Evolutionary conservation across 1,139 yeast genomes (phyloP), one percentile per base, ranked within the genome.

Genomic region (Yamadazyma triangularis): DNA sequence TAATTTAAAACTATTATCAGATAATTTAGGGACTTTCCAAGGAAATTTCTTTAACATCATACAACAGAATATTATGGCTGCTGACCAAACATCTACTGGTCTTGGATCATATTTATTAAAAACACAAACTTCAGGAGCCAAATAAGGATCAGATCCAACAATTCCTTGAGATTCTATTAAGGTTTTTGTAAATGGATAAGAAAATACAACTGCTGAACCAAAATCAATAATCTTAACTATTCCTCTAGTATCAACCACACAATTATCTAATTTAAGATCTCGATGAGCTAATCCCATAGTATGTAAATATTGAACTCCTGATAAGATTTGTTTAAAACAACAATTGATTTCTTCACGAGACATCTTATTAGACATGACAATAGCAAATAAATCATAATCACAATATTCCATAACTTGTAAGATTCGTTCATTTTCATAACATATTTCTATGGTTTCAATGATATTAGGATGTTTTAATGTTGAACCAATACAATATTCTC

Each of bases 351-450:
- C 97, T 33, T 77, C 81, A 36, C 80, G 66, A 1, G 87, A 69
- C 96, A 89, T 88, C 50, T 86, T 82, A 45, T 91, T 93, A 16
- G 93, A 80, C 96, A 89, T 89, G 23, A 89, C 97, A 44, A 89
- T 86, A 2, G 96, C 96, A 55, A 89, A 89, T 47, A 89, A 70
- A 59, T 89, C 97, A 50, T 72, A 85, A 48, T 91, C 95, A 54
- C 95, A 88, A 57, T 88, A 89, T 55, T 89, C 97, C 95, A 89
- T 85, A 21, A 89, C 89, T 62, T 88, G 96, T 42, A 80, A 73
- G 40, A 87, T 86, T 36, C 89, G 77, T 42, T 86, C 91, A 49
- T 84, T 80, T 52, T 89, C 97, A 53, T 86, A 85, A 34, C 91
- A 80, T 36, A 89, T 87, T 58, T 89, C 97, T 40, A 88, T 77